phyloP scores from a whole-genome alignment of 352 stramenopile species.

The Pelagophyceae sp. region DNA sequence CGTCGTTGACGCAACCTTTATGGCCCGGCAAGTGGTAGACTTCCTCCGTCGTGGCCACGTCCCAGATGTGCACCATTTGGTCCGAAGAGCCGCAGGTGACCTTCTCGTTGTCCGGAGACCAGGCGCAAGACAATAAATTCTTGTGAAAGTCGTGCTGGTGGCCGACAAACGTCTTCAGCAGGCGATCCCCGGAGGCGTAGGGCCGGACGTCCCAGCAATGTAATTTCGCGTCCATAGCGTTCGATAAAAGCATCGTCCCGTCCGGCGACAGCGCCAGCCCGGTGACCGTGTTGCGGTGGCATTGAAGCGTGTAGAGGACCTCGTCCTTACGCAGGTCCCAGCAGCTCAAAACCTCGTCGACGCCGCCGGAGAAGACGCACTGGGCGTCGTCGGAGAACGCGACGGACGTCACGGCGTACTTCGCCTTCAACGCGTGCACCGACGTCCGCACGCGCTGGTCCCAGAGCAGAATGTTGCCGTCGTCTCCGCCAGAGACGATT shows the following conservation, averaged over 20 bases:
- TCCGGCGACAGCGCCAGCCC: constrained; percentile 82
- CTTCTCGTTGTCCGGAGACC: constrained; percentile 54
- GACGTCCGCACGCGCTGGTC: constrained; percentile 64
- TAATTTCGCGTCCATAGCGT: constrained; percentile 84
- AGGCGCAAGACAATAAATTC: constrained; percentile 78
- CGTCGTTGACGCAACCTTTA: constrained; percentile 83
- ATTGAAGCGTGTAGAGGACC: constrained; percentile 66
- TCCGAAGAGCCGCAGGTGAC: constrained; percentile 75
- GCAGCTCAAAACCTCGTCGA: constrained; percentile 82
- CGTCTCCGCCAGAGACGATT: constrained; percentile 75
- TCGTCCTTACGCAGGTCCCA: constrained; percentile 79
- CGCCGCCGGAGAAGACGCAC: constrained; percentile 71
- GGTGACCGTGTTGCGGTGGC: constrained; percentile 83
- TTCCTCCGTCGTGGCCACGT: constrained; percentile 72
- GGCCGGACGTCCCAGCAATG: constrained; percentile 83
- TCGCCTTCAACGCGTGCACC: constrained; percentile 67
- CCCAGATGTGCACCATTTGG: constrained; percentile 86
- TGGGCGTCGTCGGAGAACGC: constrained; percentile 61
- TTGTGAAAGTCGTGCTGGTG: constrained; percentile 82
- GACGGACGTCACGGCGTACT: constrained; percentile 73
- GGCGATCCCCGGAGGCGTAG: constrained; percentile 48
- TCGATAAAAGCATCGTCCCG: constrained; percentile 79
- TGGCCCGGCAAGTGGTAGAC: constrained; percentile 85
- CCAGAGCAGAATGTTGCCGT: constrained; percentile 74
- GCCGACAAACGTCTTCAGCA: constrained; percentile 58